Base-by-base conservation (phyloP, 306 rosid species). In the Alnus glutinosa region DNA sequence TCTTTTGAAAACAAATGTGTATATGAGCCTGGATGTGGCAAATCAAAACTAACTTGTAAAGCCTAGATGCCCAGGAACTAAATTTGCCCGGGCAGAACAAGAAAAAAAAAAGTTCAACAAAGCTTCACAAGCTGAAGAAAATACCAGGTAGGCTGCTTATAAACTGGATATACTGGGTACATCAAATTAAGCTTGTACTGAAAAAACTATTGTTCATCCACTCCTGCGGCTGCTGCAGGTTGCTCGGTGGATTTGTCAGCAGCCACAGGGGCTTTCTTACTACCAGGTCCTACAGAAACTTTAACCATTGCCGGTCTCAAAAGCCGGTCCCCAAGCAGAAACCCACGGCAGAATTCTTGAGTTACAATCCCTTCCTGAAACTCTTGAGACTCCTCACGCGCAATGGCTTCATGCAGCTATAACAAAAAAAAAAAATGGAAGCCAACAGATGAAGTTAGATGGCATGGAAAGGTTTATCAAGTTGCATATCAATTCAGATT, bases 221-320 rank as follows among this genome's bases (percentile, higher is more conserved):
- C 79, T 69, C 87, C 83, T 51, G 87, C 88, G 57, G 90, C 80
- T 73, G 97, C 66, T 78, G 97, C 87, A n/a, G 93, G 82, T 44
- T 80, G 88, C 77, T 79, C 90, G 19, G 76, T 19, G 66, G 91
- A 80, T 39, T 76, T 78, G 72, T 80, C 84, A 55, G 86, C 16
- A 47, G 88, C 73, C 32, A 51, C 77, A 0, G 83, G 75, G 71
- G 82, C 75, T 68, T 87, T 85, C 82, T 83, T 88, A 54, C 78
- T 85, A 74, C 94, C 91, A 7, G 94, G 94, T 13, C 98, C 98
- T 23, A 75, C 74, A 23, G 99, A 92, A 74, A 95, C 99, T 82
- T 90, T 93, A 71, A 95, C 98, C 78, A 34, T 84, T 28, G 98
- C 97, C 73, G 98, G 97, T 89, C 99, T 91, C 52, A 95, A 75